A percentile compares a stretch with the other conserved stretches of the same genome.
phyloP scores from a whole-genome alignment of 768 basidiomycete species.

The Tephrocybe sp. region DNA sequence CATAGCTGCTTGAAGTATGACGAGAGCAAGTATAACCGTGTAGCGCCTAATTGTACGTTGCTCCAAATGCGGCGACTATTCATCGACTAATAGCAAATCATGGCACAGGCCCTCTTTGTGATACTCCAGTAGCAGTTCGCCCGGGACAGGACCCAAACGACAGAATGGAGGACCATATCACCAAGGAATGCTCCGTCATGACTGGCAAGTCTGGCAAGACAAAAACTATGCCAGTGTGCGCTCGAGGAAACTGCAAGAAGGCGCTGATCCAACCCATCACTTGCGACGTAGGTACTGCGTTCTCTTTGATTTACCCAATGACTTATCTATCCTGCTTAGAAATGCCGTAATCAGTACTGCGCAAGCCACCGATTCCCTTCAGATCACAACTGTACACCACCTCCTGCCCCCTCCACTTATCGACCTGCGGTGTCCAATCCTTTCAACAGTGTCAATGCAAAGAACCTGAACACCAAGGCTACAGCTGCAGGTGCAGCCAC shows the following conservation, averaged over 20 bases:
- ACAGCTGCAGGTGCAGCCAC: constrained; percentile 29
- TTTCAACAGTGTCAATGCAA: constrained; percentile 35
- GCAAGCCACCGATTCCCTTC: constrained; percentile 76
- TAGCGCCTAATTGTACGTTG: constrained; percentile 72
- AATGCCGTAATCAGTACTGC: constrained; percentile 73
- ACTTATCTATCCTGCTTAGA: constrained; percentile 37
- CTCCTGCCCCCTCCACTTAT: constrained; percentile 19
- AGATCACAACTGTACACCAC: constrained; percentile 58
- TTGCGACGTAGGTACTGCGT: constrained; percentile 59
- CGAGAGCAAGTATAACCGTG: constrained; percentile 65
- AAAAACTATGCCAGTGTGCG: constrained; percentile 57
- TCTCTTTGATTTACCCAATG: not conserved
- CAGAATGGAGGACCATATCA: constrained; percentile 78
- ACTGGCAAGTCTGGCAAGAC: constrained; percentile 53
- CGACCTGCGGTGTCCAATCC: constrained; percentile 14
- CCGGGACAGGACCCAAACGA: constrained; percentile 79
- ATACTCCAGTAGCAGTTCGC: constrained; percentile 70
- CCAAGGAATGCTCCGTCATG: constrained; percentile 63
- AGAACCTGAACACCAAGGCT: constrained; percentile 38
- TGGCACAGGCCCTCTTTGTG: constrained; percentile 70
- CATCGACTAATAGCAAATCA: not conserved
- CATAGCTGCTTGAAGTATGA: constrained; percentile 75
- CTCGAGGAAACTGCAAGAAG: constrained; percentile 65
- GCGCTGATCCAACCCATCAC: constrained; percentile 70
- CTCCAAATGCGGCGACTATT: not conserved